Conservation (phyloP, 2,329 filamentous ascomycete species). For the Daldinia sp. region DNA sequence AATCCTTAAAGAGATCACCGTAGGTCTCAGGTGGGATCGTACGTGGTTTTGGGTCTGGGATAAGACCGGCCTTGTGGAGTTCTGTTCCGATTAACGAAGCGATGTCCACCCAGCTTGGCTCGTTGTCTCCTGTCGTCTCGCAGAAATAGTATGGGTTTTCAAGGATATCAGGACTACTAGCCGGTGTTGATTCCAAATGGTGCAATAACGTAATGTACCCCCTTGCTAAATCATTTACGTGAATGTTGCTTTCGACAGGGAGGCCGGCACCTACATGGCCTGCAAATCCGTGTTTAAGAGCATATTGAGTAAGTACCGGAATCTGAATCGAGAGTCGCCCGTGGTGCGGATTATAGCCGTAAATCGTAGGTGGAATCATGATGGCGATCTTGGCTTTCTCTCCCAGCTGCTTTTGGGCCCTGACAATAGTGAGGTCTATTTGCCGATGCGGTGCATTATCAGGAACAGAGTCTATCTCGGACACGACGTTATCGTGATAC, state of each 20-base stretch:
- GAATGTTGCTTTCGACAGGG: slow-evolving; percentile 58
- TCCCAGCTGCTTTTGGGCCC: slow-evolving; percentile 52
- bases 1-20: slow-evolving; percentile 56
- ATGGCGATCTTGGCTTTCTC: slow-evolving; percentile 60
- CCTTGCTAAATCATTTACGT: slow-evolving; percentile 61
- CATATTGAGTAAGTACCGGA: slow-evolving; percentile 60
- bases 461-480: slow-evolving; percentile 56
- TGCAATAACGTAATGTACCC: slow-evolving; percentile 61
- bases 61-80: slow-evolving; percentile 54
- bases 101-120: slow-evolving; percentile 58
- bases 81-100: slow-evolving; percentile 54
- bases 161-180: slow-evolving; percentile 48
- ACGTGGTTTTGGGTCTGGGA: slow-evolving; percentile 53
- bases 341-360: slow-evolving; percentile 57
- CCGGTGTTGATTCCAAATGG: slow-evolving; percentile 54
- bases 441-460: slow-evolving; percentile 58
- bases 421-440: slow-evolving; percentile 60
- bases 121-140: slow-evolving; percentile 56
- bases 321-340: slow-evolving; percentile 60
- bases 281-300: slow-evolving; percentile 61
- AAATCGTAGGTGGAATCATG: slow-evolving; percentile 62
- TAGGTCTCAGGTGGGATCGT: slow-evolving; percentile 55
- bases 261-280: slow-evolving; percentile 59
- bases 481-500: slow-evolving; percentile 57
- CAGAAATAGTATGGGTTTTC: slow-evolving; percentile 64